These are phyloP conservation scores for Paratinospora sagittata DNA, from an alignment of 164 flowering plant species.

Conservation along the genomic window DNA sequence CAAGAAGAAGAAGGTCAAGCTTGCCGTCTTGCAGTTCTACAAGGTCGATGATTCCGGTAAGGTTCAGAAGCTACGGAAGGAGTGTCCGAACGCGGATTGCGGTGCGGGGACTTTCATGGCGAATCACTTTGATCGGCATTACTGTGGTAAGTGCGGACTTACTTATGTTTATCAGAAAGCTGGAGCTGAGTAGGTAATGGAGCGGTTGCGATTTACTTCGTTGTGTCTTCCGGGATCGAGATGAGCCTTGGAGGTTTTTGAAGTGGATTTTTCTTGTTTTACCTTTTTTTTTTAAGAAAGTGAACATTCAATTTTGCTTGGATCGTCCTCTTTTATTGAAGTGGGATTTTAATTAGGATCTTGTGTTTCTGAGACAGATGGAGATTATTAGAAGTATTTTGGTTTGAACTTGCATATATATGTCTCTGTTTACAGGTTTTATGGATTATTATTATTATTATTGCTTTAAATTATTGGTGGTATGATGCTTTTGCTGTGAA, in stretches of 20 bases:
- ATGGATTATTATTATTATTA: too few relatives aligned
- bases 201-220: background rate
- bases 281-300: background rate
- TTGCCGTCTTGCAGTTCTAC: slow-evolving; percentile 57
- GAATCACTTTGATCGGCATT: slow-evolving; percentile 54
- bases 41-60: slow-evolving; percentile 63
- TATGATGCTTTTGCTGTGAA: too few relatives aligned
- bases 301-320: background rate
- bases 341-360: background rate
- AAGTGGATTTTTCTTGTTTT: background rate
- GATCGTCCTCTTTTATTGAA: background rate
- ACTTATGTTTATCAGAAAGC: slow-evolving; percentile 55
- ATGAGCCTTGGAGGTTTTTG: background rate
- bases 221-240: background rate
- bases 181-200: slow-evolving; percentile 28
- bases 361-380: too few relatives aligned
- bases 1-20: slow-evolving; percentile 64
- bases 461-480: too few relatives aligned
- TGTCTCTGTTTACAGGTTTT: background rate
- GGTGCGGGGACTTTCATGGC: slow-evolving; percentile 76
- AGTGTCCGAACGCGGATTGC: slow-evolving; percentile 64
- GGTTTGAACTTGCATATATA: background rate
- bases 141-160: slow-evolving; percentile 62
- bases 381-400: too few relatives aligned
- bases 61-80: slow-evolving; percentile 62